Evolutionary conservation across 805 yeast genomes (phyloP).

Genomic region (Candida morakotiae): DNA sequence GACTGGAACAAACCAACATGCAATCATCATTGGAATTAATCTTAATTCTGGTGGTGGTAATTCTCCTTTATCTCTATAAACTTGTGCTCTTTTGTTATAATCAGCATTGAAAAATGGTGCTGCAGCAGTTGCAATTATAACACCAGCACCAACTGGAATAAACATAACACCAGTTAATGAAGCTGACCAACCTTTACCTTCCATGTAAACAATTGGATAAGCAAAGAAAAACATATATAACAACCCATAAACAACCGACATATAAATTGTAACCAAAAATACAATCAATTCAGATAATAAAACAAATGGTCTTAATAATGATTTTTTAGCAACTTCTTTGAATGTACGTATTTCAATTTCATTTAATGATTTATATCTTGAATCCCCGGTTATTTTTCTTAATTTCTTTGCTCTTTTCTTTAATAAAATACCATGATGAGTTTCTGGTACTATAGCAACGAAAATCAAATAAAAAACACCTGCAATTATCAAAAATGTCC

Average conservation of each 20-base stretch:
- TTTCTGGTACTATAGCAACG: conserved; percentile 47
- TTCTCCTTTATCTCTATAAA: conserved; percentile 30
- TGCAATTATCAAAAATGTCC: conserved; percentile 54
- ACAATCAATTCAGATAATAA: conserved; percentile 32
- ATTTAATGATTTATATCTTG: conserved; percentile 22
- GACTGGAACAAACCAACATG: conserved; percentile 33
- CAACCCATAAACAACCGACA: conserved; percentile 34
- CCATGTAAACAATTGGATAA: conserved; percentile 29
- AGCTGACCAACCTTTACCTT: conserved; percentile 35
- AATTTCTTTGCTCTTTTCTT: conserved; percentile 50
- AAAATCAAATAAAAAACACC: conserved; percentile 40
- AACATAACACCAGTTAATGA: conserved; percentile 35
- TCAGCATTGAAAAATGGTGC: conserved; percentile 30
- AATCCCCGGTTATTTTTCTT: conserved; percentile 31
- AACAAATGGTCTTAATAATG: conserved; percentile 32
- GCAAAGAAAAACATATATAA: conserved; percentile 40
- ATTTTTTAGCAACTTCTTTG: conserved; percentile 20
- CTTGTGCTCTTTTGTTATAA: conserved; percentile 32
- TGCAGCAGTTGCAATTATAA: conserved; percentile 19
- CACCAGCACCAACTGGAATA: conserved; percentile 36
- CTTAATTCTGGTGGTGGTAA: conserved; percentile 37
- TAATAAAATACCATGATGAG: conserved; percentile 55
- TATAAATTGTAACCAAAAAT: conserved; percentile 31
- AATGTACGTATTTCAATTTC: conserved; percentile 24
- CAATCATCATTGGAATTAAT: conserved; percentile 35